phyloP scores from a whole-genome alignment of 2,329 filamentous ascomycete species.

The Gremmenia infestans region DNA sequence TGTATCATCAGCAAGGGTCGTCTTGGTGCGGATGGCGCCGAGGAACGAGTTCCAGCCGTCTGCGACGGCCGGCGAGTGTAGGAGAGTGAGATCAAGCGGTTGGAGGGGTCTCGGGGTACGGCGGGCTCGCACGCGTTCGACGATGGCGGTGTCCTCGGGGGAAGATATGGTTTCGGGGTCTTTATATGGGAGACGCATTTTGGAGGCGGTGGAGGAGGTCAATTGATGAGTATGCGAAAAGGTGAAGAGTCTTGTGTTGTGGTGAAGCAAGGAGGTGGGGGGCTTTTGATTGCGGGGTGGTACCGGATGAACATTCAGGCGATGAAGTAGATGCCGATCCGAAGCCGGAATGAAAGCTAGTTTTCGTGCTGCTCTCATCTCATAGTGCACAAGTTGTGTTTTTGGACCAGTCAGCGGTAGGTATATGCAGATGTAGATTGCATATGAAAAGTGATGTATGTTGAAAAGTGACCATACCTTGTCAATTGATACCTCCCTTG shows the following conservation, averaged over 20 bases:
- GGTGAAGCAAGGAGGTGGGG: background rate
- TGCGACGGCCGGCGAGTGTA: constrained; percentile 69
- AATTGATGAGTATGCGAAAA: background rate
- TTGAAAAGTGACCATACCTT: background rate
- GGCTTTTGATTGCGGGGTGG: background rate
- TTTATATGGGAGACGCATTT: constrained; percentile 65
- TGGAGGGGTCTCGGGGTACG: constrained; percentile 66
- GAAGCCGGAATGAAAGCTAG: background rate
- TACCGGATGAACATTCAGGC: background rate
- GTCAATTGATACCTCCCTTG: background rate
- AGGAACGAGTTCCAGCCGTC: constrained; percentile 72
- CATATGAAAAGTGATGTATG: background rate
- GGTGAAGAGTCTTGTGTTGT: background rate
- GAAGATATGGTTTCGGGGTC: constrained; percentile 41
- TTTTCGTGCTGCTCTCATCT: background rate
- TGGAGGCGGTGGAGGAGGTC: background rate
- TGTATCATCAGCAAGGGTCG: constrained; percentile 46
- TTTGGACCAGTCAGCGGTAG: background rate
- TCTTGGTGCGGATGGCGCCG: constrained; percentile 54
- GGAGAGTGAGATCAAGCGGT: constrained; percentile 67
- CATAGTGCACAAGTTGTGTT: background rate
- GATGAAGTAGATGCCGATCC: background rate
- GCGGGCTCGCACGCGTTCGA: constrained; percentile 59
- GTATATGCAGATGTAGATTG: background rate
- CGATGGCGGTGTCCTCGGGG: constrained; percentile 50